Conservation (phyloP, 2,329 filamentous ascomycete species). For the Plenodomus lindquistii region DNA sequence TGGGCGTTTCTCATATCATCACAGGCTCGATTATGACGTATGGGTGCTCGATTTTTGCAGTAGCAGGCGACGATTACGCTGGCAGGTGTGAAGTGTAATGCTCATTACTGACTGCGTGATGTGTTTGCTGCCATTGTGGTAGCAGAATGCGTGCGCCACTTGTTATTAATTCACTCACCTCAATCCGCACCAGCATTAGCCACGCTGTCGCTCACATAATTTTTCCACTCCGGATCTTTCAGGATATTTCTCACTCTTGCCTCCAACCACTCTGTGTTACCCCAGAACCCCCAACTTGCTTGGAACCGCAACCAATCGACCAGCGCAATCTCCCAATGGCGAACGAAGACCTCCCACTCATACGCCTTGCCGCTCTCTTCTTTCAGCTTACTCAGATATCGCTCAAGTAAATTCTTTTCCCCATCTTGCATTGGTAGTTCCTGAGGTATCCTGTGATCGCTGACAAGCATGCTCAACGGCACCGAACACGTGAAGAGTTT, state of each 20-base stretch:
- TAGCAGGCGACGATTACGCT: neutral
- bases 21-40: too few relatives aligned
- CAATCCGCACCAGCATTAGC: slow-evolving; percentile 1
- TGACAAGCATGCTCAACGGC: slow-evolving; percentile 57
- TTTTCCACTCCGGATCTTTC: slow-evolving; percentile 26
- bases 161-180: neutral
- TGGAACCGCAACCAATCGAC: slow-evolving; percentile 65
- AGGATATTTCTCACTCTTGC: slow-evolving; percentile 35
- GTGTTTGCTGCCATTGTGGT: neutral
- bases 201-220: slow-evolving; percentile 15
- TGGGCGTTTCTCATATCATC: slow-evolving; percentile 8
- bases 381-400: slow-evolving; percentile 53
- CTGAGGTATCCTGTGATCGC: slow-evolving; percentile 34
- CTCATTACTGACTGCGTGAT: neutral
- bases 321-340: slow-evolving; percentile 68
- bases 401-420: slow-evolving; percentile 56
- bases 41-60: neutral
- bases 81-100: neutral
- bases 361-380: slow-evolving; percentile 48
- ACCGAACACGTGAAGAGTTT: slow-evolving; percentile 71
- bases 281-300: slow-evolving; percentile 46
- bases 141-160: neutral
- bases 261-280: slow-evolving; percentile 42
- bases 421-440: slow-evolving; percentile 55
- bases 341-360: slow-evolving; percentile 57